Evolutionary conservation across 108 stramenopile species (phyloP).

Genomic region (Aurantiochytrium sp.): DNA sequence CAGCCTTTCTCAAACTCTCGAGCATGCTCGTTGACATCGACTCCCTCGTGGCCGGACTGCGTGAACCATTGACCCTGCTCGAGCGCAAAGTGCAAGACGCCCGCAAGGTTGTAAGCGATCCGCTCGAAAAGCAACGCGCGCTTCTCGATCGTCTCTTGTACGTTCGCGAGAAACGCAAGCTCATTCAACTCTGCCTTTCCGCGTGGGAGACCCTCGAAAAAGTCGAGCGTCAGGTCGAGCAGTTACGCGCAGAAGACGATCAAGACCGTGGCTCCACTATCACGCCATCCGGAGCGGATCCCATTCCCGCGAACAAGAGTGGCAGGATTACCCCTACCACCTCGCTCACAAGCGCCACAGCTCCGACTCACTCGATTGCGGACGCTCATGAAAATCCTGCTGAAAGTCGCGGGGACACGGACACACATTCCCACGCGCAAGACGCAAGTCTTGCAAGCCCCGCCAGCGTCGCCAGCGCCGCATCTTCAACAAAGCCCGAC

Average conservation of each 20-base stretch:
- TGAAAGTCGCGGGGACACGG: too few relatives aligned
- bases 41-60: background rate
- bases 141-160: background rate
- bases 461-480: too few relatives aligned
- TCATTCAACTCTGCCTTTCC: background rate
- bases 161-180: background rate
- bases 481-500: background rate
- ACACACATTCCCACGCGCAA: too few relatives aligned
- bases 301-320: too few relatives aligned
- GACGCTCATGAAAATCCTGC: too few relatives aligned
- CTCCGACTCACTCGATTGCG: too few relatives aligned
- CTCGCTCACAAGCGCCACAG: too few relatives aligned
- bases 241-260: background rate
- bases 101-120: background rate
- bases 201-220: background rate
- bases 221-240: background rate
- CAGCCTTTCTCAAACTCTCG: background rate
- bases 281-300: too few relatives aligned
- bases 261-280: background rate
- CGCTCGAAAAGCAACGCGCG: background rate
- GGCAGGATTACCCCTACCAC: too few relatives aligned
- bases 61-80: background rate
- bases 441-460: too few relatives aligned
- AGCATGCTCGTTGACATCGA: constrained; percentile 12
- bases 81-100: background rate